Base-by-base conservation (phyloP, 495 filamentous ascomycete genomes). In the Hypoxylon crocopeplum region DNA sequence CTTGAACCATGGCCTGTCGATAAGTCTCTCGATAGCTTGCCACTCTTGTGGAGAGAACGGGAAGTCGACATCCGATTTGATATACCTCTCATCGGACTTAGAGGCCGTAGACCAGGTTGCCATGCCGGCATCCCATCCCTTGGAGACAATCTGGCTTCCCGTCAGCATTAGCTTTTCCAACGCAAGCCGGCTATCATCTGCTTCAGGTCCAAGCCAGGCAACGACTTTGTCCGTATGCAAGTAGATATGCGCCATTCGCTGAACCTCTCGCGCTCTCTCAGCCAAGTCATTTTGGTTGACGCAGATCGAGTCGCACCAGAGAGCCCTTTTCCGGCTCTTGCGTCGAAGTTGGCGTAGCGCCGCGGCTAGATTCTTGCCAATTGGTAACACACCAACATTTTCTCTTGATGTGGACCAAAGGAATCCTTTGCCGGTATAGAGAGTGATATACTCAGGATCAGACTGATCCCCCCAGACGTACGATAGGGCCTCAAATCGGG, bases 401-500 rank as follows among this genome's bases (percentile, higher is more conserved):
- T 37, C 16, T 16, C 16, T 16, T 10, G 34, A 16, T 16, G 12
- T 15, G 34, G 34, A 37, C 34, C 34, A 37, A 7, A 37, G 16
- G 34, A 2, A 13, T 3, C 34, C 34, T 5, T 10, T 15, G 16
- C 2, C 7, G 12, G 34, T 37, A 13, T 37, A 16, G 34, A 37
- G 1, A 7, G 34, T 37, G 20, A 64, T 27, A 3, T 50, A 34
- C 1, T 10, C 21, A 0, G 22, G 10, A 6, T 8, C 17, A 7
- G 19, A 10, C 13, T 44, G 16, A 36, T 65, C 49, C 7, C 71
- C 72, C 71, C 72, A 75, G 39, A 27, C 17, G 47, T 73, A 75
- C 15, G 72, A 75, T 2, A 75, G 21, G 4, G 71, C 69, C 21
- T 72, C 62, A 25, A 74, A 76, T 0, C 34, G 6, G 15, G 34